Base-by-base conservation (phyloP, 1,139 yeast species). In the Eremothecium sinecaudum region DNA sequence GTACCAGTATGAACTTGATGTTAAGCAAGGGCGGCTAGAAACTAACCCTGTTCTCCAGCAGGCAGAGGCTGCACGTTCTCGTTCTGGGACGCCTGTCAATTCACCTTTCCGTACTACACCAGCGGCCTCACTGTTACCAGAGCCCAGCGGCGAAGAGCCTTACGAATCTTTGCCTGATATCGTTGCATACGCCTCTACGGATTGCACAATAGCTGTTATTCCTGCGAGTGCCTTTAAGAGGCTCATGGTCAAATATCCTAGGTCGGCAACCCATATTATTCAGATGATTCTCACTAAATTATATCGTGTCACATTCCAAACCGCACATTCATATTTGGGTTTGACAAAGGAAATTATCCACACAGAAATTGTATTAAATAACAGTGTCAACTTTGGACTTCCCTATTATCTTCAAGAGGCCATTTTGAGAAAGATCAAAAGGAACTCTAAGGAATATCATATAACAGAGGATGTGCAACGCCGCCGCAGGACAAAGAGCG, bases 231-330 rank as follows among this genome's bases (percentile, higher is more conserved):
- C 97, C 0, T 90, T 90, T 48, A 70, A 73, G 36, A 65, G 81
- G 37, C 70, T 90, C 30, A 80, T 83, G 10, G 53, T 64, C 24
- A 82, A 78, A 47, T 83, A 78, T 51, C 97, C 98, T 5, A 75
- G 81, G 44, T 83, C 95, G 0, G 79, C 95, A 0, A 82, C 96
- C 0, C 95, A 87, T 56, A 87, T 90, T 30, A 92, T 90, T 6
- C 94, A 93, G 44, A 86, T 90, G 73, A 84, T 90, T 12, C 64
- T 87, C 42, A 79, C 94, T 1, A 71, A 94, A 42, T 66, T 90
- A 38, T 84, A 84, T 54, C 72, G 93, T 47, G 96, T 90, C 5
- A 87, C 97, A 0, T 77, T 87, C 60, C 90, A 80, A 51, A 82
- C 96, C 0, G 82, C 92, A 9, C 92, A 87, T 52, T 71, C 75